Percentiles rank a stretch among this genome's conserved stretches.
Conservation (phyloP, 225 moss, liverwort and hornwort species). For the Climacium dendroides region DNA sequence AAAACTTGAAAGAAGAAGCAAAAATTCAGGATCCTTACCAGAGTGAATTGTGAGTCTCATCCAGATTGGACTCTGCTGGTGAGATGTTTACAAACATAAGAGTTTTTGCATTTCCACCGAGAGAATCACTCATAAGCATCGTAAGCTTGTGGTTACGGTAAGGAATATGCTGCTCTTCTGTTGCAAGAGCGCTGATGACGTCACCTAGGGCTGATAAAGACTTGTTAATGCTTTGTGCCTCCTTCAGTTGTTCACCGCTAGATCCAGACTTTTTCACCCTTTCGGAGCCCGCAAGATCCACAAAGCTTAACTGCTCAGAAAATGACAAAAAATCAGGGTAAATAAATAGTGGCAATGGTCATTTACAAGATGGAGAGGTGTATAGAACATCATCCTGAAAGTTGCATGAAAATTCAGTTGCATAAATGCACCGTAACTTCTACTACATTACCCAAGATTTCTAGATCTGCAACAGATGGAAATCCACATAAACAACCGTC, state of each 20-base stretch:
- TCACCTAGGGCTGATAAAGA: slow-evolving; percentile 93
- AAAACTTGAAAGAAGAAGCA: neutral
- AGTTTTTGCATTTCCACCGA: slow-evolving; percentile 97
- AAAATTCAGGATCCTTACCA: slow-evolving; percentile 20
- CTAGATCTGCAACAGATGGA: neutral
- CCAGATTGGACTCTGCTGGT: slow-evolving; percentile 81
- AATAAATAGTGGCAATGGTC: neutral
- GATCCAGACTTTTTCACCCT: slow-evolving; percentile 96
- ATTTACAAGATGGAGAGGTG: neutral
- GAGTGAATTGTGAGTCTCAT: slow-evolving; percentile 94
- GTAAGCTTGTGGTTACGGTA: slow-evolving; percentile 97
- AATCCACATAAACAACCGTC: neutral
- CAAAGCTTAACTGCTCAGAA: slow-evolving; percentile 79
- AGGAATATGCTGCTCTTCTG: slow-evolving; percentile 87
- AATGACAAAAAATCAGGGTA: neutral
- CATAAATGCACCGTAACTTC: neutral
- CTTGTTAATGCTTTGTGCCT: slow-evolving; percentile 98
- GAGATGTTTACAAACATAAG: slow-evolving; percentile 99
- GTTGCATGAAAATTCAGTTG: neutral
- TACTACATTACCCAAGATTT: neutral
- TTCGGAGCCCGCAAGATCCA: slow-evolving; percentile 96
- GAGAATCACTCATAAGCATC: slow-evolving; percentile 98
- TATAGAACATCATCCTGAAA: neutral
- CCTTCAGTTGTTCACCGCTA: slow-evolving; percentile 94
- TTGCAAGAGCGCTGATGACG: slow-evolving; percentile 93